Base-by-base conservation (phyloP, 2,329 filamentous ascomycete species). In the Stachybotrys chartarum region DNA sequence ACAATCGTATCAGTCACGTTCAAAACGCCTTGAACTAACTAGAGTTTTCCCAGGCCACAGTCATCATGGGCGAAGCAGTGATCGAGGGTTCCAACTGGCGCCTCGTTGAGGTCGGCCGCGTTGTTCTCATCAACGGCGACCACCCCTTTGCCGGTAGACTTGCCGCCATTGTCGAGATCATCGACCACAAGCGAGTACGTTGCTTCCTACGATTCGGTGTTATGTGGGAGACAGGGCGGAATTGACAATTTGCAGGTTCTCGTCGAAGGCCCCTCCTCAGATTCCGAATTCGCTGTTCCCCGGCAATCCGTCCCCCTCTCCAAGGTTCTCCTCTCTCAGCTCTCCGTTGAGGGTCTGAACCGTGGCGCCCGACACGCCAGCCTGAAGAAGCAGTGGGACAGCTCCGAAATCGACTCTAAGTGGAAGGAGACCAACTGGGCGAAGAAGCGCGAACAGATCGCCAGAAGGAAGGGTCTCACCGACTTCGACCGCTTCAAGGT, bases 401-500 rank as follows among this genome's bases (percentile, higher is more conserved):
- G 91, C 81, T 80, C 85, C 68, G 88, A 90, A 75, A 91, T 99
- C 72, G 94, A 99, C 75, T 77, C 84, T 75, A 95, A 95, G 83
- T 97, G 91, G 89, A 85, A 87, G 74, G 83, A 90, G 80, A 92
- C 85, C 83, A 85, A 85, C 77, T 96, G 89, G 87, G 91, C 92
- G 72, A 94, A 99, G 90, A 92, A 91, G 85, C 86, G 89, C 74
- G 85, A 86, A 68, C 88, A 90, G 80, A 83, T 84, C 70, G 83
- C 90, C 78, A 88, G 90, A 81, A 89, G 94, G 83, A 88, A 88
- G 81, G 85, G 85, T 71, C 83, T 99, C 66, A 95, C 87, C 79
- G 94, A 99, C 85, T 99, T 99, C 75, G 94, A 99, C 84, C 88
- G 94, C 78, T 99, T 97, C 91, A 97, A 99, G 90, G 94, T 97